Evolutionary conservation across 805 yeast species (phyloP).

Genomic region (Nakazawaea ambrosiae): DNA sequence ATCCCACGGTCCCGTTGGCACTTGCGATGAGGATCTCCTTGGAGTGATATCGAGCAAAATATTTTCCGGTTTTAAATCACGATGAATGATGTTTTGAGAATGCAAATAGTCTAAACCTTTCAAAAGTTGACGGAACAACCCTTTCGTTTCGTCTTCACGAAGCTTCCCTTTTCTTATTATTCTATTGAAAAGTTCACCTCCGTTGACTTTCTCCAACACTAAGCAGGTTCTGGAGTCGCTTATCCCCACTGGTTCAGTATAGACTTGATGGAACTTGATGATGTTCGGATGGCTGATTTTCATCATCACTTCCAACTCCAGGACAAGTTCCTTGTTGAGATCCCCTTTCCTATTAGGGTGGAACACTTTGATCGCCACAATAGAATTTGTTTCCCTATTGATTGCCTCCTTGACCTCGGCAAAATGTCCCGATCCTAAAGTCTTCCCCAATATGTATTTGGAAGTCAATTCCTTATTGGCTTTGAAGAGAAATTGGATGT

Average conservation of each 20-base stretch:
- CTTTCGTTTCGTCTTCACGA: constrained; percentile 54
- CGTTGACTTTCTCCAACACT: constrained; percentile 66
- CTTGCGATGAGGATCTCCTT: constrained; percentile 6
- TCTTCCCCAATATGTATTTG: constrained; percentile 44
- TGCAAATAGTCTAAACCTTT: constrained; percentile 81
- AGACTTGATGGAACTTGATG: constrained; percentile 53
- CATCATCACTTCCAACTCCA: constrained; percentile 61
- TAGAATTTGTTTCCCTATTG: constrained; percentile 47
- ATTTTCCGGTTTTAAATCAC: constrained; percentile 94
- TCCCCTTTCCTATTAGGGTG: constrained; percentile 28
- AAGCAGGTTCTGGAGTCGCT: constrained; percentile 46
- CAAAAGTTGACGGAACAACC: constrained; percentile 43
- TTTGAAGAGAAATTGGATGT: constrained; percentile 15
- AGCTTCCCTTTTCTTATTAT: constrained; percentile 58
- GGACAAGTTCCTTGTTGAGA: constrained; percentile 35
- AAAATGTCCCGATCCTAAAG: constrained; percentile 72
- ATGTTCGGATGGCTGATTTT: constrained; percentile 65
- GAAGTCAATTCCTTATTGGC: constrained; percentile 13
- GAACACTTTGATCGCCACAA: constrained; percentile 71
- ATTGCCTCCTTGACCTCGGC: constrained; percentile 73
- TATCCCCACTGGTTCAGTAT: constrained; percentile 43
- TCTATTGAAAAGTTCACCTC: constrained; percentile 71
- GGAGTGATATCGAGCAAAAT: constrained; percentile 51
- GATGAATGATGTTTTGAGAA: constrained; percentile 85
- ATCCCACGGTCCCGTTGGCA: constrained; percentile 48